Base-by-base conservation (phyloP, 805 yeast genomes). In the Nakazawaea populi region DNA sequence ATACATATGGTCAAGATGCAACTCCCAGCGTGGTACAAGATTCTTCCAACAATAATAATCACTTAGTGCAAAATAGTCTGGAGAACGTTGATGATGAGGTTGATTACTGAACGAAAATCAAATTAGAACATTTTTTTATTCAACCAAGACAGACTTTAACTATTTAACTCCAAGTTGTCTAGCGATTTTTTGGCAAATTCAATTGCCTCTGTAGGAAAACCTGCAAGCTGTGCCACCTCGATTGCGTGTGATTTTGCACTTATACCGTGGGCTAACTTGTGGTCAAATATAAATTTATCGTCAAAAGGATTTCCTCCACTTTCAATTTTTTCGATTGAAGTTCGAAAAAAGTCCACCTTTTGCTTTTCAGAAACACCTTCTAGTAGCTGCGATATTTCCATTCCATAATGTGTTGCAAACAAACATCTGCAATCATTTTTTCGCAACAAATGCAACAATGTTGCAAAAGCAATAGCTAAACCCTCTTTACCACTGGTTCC, bases 401-500 rank as follows among this genome's bases (percentile, higher is more conserved):
- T 61, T 0, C 85, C 89, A 66, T 83, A 90, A 71, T 90, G 97
- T 0, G 97, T 90, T 1, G 97, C 96, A 72, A 90, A 90, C n/a
- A 90, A 68, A 0, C 91, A 75, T 29, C 92, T 74, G 58, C 94
- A 84, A 56, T 77, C 72, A 56, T 83, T 87, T 4, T 63, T 63
- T 24, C 68, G 64, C 11, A 79, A 56, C 49, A 90, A 66, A 59
- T 82, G 78, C 39, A 77, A 64, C 45, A 90, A 65, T 0, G 91
- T 76, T 0, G 95, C 91, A 69, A 73, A 88, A 1, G 97, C 96
- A 49, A 90, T 82, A 1, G 96, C 86, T 4, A 87, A 71, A 1
- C 97, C 97, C 67, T 90, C 97, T 47, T 71, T 72, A 0, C 89
- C 84, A 50, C 95, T 85, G 0, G 97, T 90, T 0, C 97, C 97